Evolutionary conservation across 2,329 filamentous ascomycete species (phyloP), one percentile per base, ranked within the genome.

Genomic region (Penicillium sp.): DNA sequence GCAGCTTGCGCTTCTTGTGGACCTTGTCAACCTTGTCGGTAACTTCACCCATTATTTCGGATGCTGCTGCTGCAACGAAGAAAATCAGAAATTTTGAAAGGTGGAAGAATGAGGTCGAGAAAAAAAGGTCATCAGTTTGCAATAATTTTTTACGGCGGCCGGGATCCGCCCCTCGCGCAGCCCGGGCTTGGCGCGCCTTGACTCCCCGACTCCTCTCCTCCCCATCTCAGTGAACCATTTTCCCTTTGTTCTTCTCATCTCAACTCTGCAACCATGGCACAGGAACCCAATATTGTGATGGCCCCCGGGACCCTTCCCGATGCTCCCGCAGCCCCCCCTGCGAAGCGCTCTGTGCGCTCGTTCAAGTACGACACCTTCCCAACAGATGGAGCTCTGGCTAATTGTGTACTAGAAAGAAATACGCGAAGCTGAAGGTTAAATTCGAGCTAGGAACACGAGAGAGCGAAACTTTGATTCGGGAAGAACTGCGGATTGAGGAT

Each of bases 381-480:
- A 40, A 14, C 39, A 14, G 18, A 8, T 44, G 13, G 48, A 42
- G 36, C 25, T 48, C 45, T 61, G 47, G 63, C 51, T 57, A 48
- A 57, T 36, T 5, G 35, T 16, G 41, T 4, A 55, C n/a, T 43
- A 76, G 75, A 56, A 95, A 96, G 76, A 99, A 99, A 79, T 99
- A 95, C 72, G 87, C 86, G 51, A 84, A 90, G 59, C 89, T 90
- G 69, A 94, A 95, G 73, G 82, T 86, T 48, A 80, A 94, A 54
- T 94, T 94, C 73, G 84, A 85, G 63, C 81, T 89, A 48, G 91
- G 94, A 71, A 88, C 89, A 70, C 86, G 87, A 72, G 89, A 92
- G 31, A 84, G 70, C 51, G 74, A 72, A 48, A 61, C 57, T n/a
- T 62, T 77, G 52, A 91, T 92, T 74, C 84, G 82, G 61, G 84